phyloP scores from a whole-genome alignment of 2,329 filamentous ascomycete genomes.

The Pestalotiopsis sp. region DNA sequence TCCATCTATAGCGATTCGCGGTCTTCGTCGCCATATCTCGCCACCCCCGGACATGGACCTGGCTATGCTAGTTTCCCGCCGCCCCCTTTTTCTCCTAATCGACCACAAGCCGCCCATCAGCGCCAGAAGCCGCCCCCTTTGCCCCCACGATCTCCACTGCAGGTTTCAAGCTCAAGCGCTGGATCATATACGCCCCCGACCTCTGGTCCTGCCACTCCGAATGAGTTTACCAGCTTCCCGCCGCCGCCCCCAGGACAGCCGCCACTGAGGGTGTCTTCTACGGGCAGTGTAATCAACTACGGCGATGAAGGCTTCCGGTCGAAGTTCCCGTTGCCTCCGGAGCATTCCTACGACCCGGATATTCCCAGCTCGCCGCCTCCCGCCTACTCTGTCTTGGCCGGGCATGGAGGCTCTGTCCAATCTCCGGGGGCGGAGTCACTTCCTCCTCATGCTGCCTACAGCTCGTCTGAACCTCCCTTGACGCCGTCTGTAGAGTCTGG shows the following conservation, averaged over 20 bases:
- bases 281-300: not conserved
- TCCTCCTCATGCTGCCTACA: not conserved
- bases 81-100: slow-evolving; percentile 12
- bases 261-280: not conserved
- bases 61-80: slow-evolving; percentile 15
- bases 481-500: not conserved
- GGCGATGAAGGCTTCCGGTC: not conserved
- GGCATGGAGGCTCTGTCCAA: not conserved
- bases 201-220: slow-evolving; percentile 1
- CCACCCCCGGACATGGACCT: slow-evolving; percentile 13
- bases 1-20: not conserved
- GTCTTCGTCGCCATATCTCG: not conserved
- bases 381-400: slow-evolving; percentile 13
- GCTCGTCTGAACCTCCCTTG: not conserved
- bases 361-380: slow-evolving; percentile 11
- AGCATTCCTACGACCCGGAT: slow-evolving; percentile 2
- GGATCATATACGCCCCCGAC: not conserved
- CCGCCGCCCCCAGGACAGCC: slow-evolving; percentile 20
- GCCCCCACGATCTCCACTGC: slow-evolving; percentile 2
- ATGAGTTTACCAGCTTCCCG: slow-evolving; percentile 16
- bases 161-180: not conserved
- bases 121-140: not conserved
- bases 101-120: not conserved
- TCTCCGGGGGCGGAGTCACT: not conserved
- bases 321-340: slow-evolving; percentile 4